These are phyloP conservation scores for Aegilops sharonensis DNA, from an alignment of 176 grass and related monocot species.

Conservation along the genomic window DNA sequence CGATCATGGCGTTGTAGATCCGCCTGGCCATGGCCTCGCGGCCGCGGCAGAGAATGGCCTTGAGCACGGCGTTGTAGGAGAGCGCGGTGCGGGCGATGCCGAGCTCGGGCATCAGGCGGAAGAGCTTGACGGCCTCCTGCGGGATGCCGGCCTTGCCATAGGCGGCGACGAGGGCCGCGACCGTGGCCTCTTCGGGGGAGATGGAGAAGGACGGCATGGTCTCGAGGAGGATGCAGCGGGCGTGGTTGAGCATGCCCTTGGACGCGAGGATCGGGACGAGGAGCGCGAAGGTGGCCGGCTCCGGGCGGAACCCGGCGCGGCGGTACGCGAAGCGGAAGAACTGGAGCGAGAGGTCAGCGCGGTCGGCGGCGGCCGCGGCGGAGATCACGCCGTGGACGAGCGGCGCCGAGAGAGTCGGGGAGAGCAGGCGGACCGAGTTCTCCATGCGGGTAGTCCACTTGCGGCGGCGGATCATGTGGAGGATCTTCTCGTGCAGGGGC, in stretches of 20 bases:
- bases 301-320: too few species aligned
- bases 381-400: slow-evolving; percentile 56
- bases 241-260: slow-evolving; percentile 87
- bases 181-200: slow-evolving; percentile 55
- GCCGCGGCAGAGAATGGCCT: too few species aligned
- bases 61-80: slow-evolving; percentile 66
- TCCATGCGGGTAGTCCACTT: slow-evolving; percentile 59
- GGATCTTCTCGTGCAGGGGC: slow-evolving; percentile 65
- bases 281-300: slow-evolving; percentile 29
- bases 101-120: slow-evolving; percentile 78
- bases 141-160: slow-evolving; percentile 53
- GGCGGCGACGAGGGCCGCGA: slow-evolving; percentile 58
- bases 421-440: slow-evolving; percentile 47
- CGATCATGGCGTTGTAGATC: too few species aligned
- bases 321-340: too few species aligned
- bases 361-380: too few species aligned
- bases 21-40: too few species aligned
- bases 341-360: too few species aligned
- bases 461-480: slow-evolving; percentile 70
- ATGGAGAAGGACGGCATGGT: slow-evolving; percentile 69
- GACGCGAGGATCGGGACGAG: slow-evolving; percentile 56
- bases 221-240: slow-evolving; percentile 28
- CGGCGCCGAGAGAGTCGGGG: slow-evolving; percentile 35
- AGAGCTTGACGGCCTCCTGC: slow-evolving; percentile 46
- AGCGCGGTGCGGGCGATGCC: slow-evolving; percentile 50